Evolutionary conservation across 352 stramenopile species (phyloP).

Genomic region (Pythium apleroticum): DNA sequence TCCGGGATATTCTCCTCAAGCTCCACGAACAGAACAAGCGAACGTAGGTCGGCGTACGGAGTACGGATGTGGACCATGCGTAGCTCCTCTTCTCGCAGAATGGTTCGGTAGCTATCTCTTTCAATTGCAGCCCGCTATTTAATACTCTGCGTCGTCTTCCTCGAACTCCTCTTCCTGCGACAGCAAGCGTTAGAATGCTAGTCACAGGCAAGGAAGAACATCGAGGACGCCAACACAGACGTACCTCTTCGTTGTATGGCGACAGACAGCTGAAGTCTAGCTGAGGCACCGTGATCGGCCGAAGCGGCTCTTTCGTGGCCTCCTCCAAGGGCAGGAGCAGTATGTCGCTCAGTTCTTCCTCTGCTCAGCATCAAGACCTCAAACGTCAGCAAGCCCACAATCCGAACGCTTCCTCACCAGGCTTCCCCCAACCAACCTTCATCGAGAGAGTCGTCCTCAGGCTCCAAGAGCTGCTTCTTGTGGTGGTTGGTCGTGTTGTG

Average conservation of each 20-base stretch:
- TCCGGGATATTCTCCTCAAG: slow-evolving; percentile 54
- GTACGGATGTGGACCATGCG: neutral
- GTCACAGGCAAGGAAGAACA: neutral
- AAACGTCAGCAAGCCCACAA: neutral
- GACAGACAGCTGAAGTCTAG: slow-evolving; percentile 53
- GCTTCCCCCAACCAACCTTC: slow-evolving; percentile 4
- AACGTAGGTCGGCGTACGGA: neutral
- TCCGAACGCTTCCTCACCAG: too few species aligned
- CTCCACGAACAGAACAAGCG: slow-evolving; percentile 24
- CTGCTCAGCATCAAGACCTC: neutral
- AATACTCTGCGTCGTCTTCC: slow-evolving; percentile 34
- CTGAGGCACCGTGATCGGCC: slow-evolving; percentile 38
- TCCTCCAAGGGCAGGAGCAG: slow-evolving; percentile 14
- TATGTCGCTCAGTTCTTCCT: slow-evolving; percentile 17
- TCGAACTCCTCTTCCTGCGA: slow-evolving; percentile 40
- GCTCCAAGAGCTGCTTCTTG: slow-evolving; percentile 1
- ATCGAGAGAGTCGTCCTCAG: slow-evolving; percentile 13
- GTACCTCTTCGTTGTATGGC: slow-evolving; percentile 57
- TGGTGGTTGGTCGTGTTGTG: neutral
- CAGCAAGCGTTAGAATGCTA: too few species aligned
- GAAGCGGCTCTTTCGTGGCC: slow-evolving; percentile 6
- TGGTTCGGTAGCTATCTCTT: slow-evolving; percentile 2
- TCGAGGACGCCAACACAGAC: neutral
- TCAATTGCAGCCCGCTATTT: slow-evolving; percentile 20
- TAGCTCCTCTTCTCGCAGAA: neutral